Evolutionary conservation across 306 rosid genomes (phyloP), one percentile per base, ranked within the genome.

Genomic region (Malus fusca): DNA sequence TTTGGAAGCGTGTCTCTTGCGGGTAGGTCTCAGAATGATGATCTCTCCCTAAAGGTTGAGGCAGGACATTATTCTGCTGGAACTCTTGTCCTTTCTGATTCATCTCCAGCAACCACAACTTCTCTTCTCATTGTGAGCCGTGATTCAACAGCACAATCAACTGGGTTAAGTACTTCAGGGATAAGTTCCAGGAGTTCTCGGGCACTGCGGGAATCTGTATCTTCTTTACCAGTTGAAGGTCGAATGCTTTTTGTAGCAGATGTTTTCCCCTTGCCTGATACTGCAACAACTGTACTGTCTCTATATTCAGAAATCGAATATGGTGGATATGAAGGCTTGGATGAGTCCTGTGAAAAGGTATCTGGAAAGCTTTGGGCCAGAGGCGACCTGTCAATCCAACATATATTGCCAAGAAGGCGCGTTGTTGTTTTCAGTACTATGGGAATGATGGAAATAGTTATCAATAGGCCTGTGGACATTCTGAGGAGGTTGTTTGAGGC

Each of bases 391-490:
- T 87, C 97, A 80, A 92, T 92, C 81, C 99, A 95, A 79, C 97
- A 90, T 81, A 92, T 95, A 81, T 84, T 95, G 79, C 97, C 99
- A 67, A 90, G 97, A 83, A 92, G 99, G 84, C 87, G 97, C 79
- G 84, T 95, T 75, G 84, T 89, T 75, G 85, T 95, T 75, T 95
- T 95, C 78, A 90, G 99, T 89, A 95, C 99, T 40, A 86, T 90
- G 93, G 97, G 97, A 73, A 95, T 95, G 97, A 92, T 90, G 97
- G 99, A 95, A 81, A 82, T 95, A 79, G 97, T 89, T 80, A 87
- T 92, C 81, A 95, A 95, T 81, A 83, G 98, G 83, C 98, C 98
- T 55, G 91, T 95, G 80, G 98, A 95, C 85, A 86, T 92, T 80
- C 77, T 95, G 84, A 95, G 93, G 80, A 85, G 88, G 77, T 78